Base-by-base conservation (phyloP, 2,329 filamentous ascomycete species). In the Fusarium luffae region DNA sequence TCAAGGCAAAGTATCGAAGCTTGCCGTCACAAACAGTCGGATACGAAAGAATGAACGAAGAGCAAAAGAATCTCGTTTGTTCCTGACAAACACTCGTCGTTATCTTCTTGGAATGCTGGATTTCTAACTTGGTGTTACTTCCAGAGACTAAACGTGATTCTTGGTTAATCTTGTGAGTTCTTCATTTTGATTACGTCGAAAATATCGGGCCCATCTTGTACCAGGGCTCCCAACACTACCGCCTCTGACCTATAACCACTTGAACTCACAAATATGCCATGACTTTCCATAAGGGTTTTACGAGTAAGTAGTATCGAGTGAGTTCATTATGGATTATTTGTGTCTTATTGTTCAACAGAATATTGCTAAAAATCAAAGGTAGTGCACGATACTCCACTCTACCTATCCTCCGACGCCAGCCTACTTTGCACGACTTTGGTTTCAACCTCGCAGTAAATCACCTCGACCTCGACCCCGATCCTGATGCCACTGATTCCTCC, bases 61-160 rank as follows among this genome's bases (percentile, higher is more conserved):
- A 21, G 47, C 14, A 67, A 66, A 43, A 27, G 19, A 19, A 23
- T 30, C 7, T 34, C 7, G 25, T 47, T 44, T 67, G 46, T 47
- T 47, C 46, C 23, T 25, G 32, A 8, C 63, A 67, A 67, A 67
- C 49, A 67, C 49, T 56, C 40, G 5, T 21, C 44, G 14, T 51
- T 19, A 28, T n/a, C 27, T 62, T n/a, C 42, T 50, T 32, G 11
- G 10, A 46, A 10, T 8, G 4, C 21, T 6, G 7, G 3, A 8
- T 9, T n/a, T 27, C 14, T 25, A 16, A n/a, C 14, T 7, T 41
- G 2, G 3, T 5, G 23, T 1, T 47, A 23, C 11, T 14, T 1
- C 18, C 14, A 2, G 11, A 40, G 4, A 7, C 30, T 51, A 16
- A 2, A 21, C 5, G 14, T 16, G 3, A 5, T 19, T 12, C 12